Evolutionary conservation across 2,329 filamentous ascomycete species (phyloP).

Genomic region (Fusarium longipes): DNA sequence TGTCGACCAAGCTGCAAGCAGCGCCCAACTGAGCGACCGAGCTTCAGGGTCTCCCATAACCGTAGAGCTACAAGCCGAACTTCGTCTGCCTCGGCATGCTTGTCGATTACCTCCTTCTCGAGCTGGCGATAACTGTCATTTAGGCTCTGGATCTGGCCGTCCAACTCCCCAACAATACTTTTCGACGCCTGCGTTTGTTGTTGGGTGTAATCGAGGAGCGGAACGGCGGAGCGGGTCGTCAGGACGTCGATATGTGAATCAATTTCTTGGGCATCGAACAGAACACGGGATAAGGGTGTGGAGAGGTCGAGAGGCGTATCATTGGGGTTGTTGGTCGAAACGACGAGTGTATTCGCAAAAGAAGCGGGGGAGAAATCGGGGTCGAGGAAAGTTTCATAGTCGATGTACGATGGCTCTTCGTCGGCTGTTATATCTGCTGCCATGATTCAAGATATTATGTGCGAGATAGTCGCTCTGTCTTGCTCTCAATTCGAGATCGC

Average conservation of each 20-base stretch:
- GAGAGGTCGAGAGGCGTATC: slow-evolving; percentile 93
- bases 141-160: slow-evolving; percentile 81
- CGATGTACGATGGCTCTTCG: slow-evolving; percentile 85
- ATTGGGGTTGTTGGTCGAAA: slow-evolving; percentile 89
- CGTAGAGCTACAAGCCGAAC: slow-evolving; percentile 81
- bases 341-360: slow-evolving; percentile 90
- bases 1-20: slow-evolving; percentile 86
- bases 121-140: slow-evolving; percentile 88
- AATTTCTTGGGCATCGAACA: slow-evolving; percentile 97
- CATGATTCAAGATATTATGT: slow-evolving; percentile 1
- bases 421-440: slow-evolving; percentile 30
- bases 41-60: slow-evolving; percentile 80
- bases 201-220: slow-evolving; percentile 82
- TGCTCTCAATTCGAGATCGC: not conserved
- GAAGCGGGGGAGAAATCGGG: slow-evolving; percentile 81
- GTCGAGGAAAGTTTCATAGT: slow-evolving; percentile 91
- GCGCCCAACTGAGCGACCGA: slow-evolving; percentile 80
- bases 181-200: slow-evolving; percentile 78
- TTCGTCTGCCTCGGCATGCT: slow-evolving; percentile 87
- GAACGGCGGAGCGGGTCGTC: slow-evolving; percentile 84
- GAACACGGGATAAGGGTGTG: slow-evolving; percentile 89
- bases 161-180: slow-evolving; percentile 79
- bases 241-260: slow-evolving; percentile 94
- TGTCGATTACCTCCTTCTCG: slow-evolving; percentile 85
- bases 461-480: not conserved